A percentile compares a stretch with the other conserved stretches of the same genome.
Evolutionary conservation across 2,329 filamentous ascomycete species (phyloP).

Genomic region (Chrysoporthe austroafricana): DNA sequence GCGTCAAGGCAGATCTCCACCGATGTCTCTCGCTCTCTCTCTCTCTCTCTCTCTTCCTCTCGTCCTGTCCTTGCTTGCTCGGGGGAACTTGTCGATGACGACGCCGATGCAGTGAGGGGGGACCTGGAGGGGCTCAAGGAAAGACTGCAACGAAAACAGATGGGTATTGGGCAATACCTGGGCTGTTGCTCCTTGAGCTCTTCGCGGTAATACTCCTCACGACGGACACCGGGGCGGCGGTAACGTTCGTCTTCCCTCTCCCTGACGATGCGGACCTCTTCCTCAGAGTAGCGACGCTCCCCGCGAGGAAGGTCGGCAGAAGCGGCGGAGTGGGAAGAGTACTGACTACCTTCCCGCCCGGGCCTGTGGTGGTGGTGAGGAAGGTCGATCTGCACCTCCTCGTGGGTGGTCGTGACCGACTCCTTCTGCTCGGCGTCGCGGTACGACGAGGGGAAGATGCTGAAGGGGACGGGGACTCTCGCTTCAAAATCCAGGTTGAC

Average conservation of each 20-base stretch:
- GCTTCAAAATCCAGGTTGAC: constrained; percentile 99
- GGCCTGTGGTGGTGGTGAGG: constrained; percentile 72
- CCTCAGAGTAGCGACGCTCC: constrained; percentile 70
- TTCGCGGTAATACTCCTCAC: constrained; percentile 54
- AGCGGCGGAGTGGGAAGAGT: constrained; percentile 70
- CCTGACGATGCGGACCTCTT: constrained; percentile 82
- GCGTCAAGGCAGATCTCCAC: background rate
- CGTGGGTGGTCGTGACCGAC: constrained; percentile 65
- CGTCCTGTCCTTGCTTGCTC: background rate
- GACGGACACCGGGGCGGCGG: constrained; percentile 70
- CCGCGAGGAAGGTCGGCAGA: constrained; percentile 62
- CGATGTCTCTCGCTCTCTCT: background rate
- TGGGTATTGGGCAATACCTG: constrained; percentile 30
- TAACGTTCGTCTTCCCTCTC: constrained; percentile 77
- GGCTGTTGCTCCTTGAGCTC: constrained; percentile 44
- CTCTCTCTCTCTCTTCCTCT: background rate
- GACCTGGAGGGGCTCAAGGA: constrained; percentile 27
- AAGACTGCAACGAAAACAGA: constrained; percentile 26
- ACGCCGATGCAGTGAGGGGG: constrained; percentile 2
- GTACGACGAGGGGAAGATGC: constrained; percentile 99
- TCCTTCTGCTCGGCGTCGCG: constrained; percentile 49
- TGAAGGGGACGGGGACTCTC: constrained; percentile 98
- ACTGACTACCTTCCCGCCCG: constrained; percentile 93
- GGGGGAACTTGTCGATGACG: constrained; percentile 1
- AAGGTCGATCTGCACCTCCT: constrained; percentile 87